A percentile compares a stretch with the other conserved stretches of the same genome.
phyloP scores from a whole-genome alignment of 2,329 filamentous ascomycete genomes.

The Curvularia spicifera region DNA sequence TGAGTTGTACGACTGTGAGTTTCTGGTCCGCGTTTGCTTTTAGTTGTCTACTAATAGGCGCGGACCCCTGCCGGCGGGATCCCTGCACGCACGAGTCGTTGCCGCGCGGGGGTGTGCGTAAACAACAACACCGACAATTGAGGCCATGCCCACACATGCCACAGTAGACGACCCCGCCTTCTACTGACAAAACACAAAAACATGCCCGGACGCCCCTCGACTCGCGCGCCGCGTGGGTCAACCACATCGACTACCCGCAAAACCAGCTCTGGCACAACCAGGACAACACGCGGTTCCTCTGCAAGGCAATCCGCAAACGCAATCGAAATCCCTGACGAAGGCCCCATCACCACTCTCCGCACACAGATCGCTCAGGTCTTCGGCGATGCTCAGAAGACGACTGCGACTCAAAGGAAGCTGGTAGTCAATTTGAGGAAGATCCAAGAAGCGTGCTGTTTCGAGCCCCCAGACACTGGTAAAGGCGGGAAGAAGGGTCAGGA shows the following conservation, averaged over 20 bases:
- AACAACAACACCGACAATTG: conserved; percentile 23
- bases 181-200: conserved; percentile 13
- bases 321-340: conserved; percentile 70
- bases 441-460: conserved; percentile 79
- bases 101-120: conserved; percentile 15
- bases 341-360: conserved; percentile 72
- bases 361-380: conserved; percentile 69
- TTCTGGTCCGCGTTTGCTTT: too few species aligned
- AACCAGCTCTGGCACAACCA: conserved; percentile 47
- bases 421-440: conserved; percentile 87
- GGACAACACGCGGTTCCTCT: conserved; percentile 54
- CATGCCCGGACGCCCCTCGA: conserved; percentile 58
- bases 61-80: conserved; percentile 6
- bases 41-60: too few species aligned
- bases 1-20: too few species aligned
- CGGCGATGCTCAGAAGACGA: conserved; percentile 77
- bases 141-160: conserved; percentile 17
- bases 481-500: conserved; percentile 50
- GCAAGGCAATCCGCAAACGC: conserved; percentile 51
- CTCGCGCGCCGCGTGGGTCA: conserved; percentile 50
- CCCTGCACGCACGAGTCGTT: conserved; percentile 17
- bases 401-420: conserved; percentile 87
- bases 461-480: conserved; percentile 57
- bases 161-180: conserved; percentile 15
- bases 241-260: conserved; percentile 50